These are phyloP conservation scores for Glycine latifolia DNA, from an alignment of 306 rosid species.

Conservation along the genomic window DNA sequence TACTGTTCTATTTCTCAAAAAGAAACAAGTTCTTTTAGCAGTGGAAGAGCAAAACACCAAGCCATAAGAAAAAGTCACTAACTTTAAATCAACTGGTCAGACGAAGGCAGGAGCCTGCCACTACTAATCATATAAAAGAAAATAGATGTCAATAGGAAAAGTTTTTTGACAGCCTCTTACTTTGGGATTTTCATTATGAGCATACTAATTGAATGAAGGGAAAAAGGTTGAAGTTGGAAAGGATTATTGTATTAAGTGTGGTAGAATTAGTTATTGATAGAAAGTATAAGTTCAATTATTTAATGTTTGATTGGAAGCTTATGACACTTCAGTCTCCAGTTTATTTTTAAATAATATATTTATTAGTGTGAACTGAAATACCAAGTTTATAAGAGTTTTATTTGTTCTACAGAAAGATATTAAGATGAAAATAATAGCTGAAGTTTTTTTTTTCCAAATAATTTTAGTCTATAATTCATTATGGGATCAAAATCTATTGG, in stretches of 20 bases:
- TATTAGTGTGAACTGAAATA: not conserved
- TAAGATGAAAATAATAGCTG: not conserved
- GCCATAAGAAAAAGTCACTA: not conserved
- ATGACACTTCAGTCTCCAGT: not conserved
- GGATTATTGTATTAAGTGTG: not conserved
- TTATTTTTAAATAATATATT: not conserved
- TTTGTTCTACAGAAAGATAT: not conserved
- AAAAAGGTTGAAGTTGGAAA: too few species aligned
- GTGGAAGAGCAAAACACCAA: not conserved
- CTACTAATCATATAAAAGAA: not conserved
- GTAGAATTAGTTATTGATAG: not conserved
- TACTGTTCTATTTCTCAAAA: not conserved
- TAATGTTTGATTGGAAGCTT: constrained; percentile 9
- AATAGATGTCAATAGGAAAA: not conserved
- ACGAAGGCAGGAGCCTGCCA: not conserved
- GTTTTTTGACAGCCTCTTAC: constrained; percentile 1
- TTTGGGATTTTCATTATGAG: constrained; percentile 1
- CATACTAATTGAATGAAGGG: not conserved
- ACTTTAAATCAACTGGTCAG: not conserved
- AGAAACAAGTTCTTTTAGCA: not conserved
- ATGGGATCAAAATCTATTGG: constrained; percentile 3
- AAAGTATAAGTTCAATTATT: not conserved
- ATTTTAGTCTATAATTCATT: not conserved
- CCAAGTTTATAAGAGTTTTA: not conserved
- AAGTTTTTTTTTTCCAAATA: too few species aligned